Evolutionary conservation across 2,329 filamentous ascomycete genomes (phyloP), one percentile per base, ranked within the genome.

Genomic region (Cladosporium sp.): DNA sequence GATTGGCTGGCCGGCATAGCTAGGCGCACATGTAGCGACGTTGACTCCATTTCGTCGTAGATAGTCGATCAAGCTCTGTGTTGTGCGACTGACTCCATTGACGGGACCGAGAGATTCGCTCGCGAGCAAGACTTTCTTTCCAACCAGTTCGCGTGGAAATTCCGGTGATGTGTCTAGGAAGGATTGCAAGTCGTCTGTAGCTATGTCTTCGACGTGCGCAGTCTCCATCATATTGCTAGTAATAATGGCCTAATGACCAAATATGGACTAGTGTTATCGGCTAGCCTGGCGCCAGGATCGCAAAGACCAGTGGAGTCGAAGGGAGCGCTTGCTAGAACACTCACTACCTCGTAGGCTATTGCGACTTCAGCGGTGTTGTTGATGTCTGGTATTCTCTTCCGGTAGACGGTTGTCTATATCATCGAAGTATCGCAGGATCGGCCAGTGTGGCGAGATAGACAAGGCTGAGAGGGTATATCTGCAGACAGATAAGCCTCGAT

Each of bases 41-140:
- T 82, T 74, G 9, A 78, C 83, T 17, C 82, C 84, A 57, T 87
- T 71, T n/a, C 70, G 70, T 50, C 82, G 78, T 17, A 88, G 71
- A 57, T 87, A 84, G 62, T 82, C 80, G 48, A 88, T 80, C 45
- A 88, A 75, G 73, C 83, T 86, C 58, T 83, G 71, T 0, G 85
- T 88, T 4, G 84, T 88, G 54, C 83, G 76, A 60, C 81, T 85
- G 40, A 88, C 84, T n/a, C 85, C 84, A 61, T 88, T 88, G 63
- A 88, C 82, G 0, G 84, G 84, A 3, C 84, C 84, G 52, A 86
- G 84, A 1, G 83, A 87, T 63, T 88, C 85, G 12, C 84, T 87
- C 54, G 83, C 85, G 7, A 88, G 75, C 7, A 88, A 68, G 54
- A 88, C 75, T 55, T 78, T 78, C 65, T 82, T 84, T 8, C 80